phyloP scores from a whole-genome alignment of 768 basidiomycete species.

The Leucocoprinus birnbaumii region DNA sequence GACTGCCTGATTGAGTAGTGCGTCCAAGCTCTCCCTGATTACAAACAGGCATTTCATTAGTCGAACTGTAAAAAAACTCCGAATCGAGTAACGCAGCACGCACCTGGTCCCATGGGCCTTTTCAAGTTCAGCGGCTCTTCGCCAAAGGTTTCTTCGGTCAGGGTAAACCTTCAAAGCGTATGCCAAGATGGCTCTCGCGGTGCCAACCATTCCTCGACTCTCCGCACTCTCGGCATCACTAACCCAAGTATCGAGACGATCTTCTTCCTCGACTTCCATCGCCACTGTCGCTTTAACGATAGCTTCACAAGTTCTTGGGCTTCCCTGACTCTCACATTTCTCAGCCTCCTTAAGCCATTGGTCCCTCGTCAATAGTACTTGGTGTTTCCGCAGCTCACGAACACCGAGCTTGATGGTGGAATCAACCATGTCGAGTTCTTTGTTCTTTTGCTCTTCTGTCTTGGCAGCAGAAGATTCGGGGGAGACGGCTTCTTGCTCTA shows the following conservation, averaged over 20 bases:
- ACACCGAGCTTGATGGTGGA: constrained; percentile 88
- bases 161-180: constrained; percentile 92
- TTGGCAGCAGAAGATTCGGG: constrained; percentile 35
- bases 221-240: constrained; percentile 88
- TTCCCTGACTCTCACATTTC: constrained; percentile 82
- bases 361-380: constrained; percentile 84
- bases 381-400: constrained; percentile 71
- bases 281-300: constrained; percentile 93
- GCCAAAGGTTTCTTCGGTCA: constrained; percentile 82
- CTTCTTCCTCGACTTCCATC: constrained; percentile 95
- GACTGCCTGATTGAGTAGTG: constrained; percentile 79
- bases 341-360: constrained; percentile 98
- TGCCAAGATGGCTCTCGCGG: constrained; percentile 84
- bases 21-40: constrained; percentile 72
- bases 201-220: constrained; percentile 69
- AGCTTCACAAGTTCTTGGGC: constrained; percentile 84
- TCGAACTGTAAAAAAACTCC: not conserved
- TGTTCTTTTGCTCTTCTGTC: constrained; percentile 47
- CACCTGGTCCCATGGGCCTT: constrained; percentile 85
- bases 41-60: not conserved
- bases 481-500: constrained; percentile 75
- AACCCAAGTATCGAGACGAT: constrained; percentile 85
- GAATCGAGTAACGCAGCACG: constrained; percentile 2
- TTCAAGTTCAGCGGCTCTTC: constrained; percentile 89
- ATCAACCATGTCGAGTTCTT: constrained; percentile 76